phyloP scores from a whole-genome alignment of 805 yeast genomes.

The Spathaspora sp. region DNA sequence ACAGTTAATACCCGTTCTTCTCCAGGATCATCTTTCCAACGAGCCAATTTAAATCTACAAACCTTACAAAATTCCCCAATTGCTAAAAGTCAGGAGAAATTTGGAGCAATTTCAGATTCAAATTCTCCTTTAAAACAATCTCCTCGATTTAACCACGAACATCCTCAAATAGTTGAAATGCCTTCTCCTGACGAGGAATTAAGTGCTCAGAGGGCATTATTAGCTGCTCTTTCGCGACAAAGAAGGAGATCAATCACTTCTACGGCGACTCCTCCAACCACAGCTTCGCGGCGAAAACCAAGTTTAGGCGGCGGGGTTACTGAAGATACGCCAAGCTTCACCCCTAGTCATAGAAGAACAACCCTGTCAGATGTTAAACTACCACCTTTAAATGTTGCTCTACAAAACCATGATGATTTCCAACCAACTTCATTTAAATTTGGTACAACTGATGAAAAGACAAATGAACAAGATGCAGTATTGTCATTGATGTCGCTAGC shows the following conservation, averaged over 20 bases:
- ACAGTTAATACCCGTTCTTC: constrained; percentile 11
- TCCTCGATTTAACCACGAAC: constrained; percentile 8
- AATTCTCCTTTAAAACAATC: constrained; percentile 9
- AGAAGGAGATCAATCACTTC: constrained; percentile 14
- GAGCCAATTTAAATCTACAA: constrained; percentile 34
- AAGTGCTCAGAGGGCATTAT: constrained; percentile 44
- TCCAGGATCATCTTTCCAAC: constrained; percentile 19
- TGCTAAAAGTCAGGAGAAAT: neutral
- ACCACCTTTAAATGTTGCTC: constrained; percentile 28
- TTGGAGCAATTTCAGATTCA: neutral
- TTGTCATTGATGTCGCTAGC: constrained; percentile 53
- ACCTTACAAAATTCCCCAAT: constrained; percentile 34
- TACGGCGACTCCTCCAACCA: constrained; percentile 4
- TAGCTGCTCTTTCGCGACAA: constrained; percentile 37
- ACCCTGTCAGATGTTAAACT: constrained; percentile 11
- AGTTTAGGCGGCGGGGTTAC: neutral
- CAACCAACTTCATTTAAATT: constrained; percentile 1
- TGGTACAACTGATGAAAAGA: constrained; percentile 8
- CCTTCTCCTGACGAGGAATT: constrained; percentile 37
- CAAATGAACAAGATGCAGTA: constrained; percentile 52
- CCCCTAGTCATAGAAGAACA: neutral
- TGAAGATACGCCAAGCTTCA: neutral
- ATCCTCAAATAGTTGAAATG: constrained; percentile 7
- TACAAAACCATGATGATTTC: constrained; percentile 7
- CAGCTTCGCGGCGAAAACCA: neutral